Evolutionary conservation across 306 rosid species (phyloP).

Genomic region (Hylodesmum podocarpum): DNA sequence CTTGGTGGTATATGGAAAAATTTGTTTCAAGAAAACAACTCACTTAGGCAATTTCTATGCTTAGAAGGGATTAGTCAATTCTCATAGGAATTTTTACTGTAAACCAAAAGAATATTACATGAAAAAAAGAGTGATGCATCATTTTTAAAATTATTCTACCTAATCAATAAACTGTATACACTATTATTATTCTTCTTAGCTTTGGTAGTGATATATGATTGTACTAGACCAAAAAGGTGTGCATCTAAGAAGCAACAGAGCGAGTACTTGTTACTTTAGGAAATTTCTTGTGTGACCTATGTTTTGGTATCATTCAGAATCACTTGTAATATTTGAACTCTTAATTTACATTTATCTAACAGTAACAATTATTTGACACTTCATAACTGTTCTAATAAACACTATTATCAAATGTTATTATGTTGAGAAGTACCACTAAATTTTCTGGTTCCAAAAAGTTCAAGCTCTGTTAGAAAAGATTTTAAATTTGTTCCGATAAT

Average conservation of each 20-base stretch:
- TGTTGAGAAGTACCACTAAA: not conserved
- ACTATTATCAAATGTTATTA: too few relatives aligned
- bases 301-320: not conserved
- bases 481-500: not conserved
- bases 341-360: not conserved
- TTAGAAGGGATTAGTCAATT: too few relatives aligned
- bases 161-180: too few relatives aligned
- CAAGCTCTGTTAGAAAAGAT: not conserved
- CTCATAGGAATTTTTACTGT: too few relatives aligned
- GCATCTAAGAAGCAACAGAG: not conserved
- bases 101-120: too few relatives aligned
- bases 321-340: not conserved
- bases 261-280: not conserved
- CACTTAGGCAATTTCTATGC: too few relatives aligned
- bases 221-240: not conserved
- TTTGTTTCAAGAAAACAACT: too few relatives aligned
- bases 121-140: too few relatives aligned
- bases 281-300: not conserved
- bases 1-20: too few relatives aligned
- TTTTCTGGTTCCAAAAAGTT: not conserved
- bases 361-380: not conserved
- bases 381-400: not conserved
- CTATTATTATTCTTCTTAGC: too few relatives aligned
- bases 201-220: too few relatives aligned
- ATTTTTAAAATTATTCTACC: too few relatives aligned